Conservation (phyloP, 495 filamentous ascomycete genomes). For the Aspergillus baeticus region DNA sequence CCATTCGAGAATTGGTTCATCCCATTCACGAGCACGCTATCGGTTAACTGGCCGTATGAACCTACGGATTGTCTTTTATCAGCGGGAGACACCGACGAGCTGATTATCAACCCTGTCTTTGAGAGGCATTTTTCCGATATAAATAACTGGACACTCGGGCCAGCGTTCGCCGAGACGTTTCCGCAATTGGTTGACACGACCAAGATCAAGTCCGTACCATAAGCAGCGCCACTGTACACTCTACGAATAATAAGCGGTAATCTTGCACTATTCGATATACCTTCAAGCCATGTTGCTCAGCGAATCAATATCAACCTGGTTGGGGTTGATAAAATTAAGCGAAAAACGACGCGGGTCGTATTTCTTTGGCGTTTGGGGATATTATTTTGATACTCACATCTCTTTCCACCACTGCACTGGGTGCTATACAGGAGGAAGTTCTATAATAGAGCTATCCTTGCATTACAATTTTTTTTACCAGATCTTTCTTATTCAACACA, state of each 20-base stretch:
- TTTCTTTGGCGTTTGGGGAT: not conserved
- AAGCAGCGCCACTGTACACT: not conserved
- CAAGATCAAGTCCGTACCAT: constrained; percentile 37
- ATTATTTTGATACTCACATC: not conserved
- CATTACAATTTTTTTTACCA: too few species aligned
- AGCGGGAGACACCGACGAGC: constrained; percentile 53
- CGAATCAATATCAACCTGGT: not conserved
- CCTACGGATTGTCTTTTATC: constrained; percentile 57
- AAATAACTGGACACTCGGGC: constrained; percentile 76
- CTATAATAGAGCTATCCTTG: too few species aligned
- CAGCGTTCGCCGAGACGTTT: constrained; percentile 61
- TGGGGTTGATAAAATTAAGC: not conserved
- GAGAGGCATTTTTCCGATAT: constrained; percentile 67
- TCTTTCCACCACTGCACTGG: not conserved
- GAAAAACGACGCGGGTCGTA: not conserved
- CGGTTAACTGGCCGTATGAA: constrained; percentile 77
- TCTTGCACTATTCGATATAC: not conserved
- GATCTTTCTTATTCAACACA: not conserved
- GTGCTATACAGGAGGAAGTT: not conserved
- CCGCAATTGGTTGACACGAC: constrained; percentile 57
- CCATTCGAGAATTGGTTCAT: constrained; percentile 78
- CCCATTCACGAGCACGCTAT: constrained; percentile 70
- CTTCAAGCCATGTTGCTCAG: not conserved
- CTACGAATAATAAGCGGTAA: not conserved
- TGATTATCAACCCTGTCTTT: constrained; percentile 77